phyloP scores from a whole-genome alignment of 352 stramenopile genomes.

The Nothophytophthora sp. region DNA sequence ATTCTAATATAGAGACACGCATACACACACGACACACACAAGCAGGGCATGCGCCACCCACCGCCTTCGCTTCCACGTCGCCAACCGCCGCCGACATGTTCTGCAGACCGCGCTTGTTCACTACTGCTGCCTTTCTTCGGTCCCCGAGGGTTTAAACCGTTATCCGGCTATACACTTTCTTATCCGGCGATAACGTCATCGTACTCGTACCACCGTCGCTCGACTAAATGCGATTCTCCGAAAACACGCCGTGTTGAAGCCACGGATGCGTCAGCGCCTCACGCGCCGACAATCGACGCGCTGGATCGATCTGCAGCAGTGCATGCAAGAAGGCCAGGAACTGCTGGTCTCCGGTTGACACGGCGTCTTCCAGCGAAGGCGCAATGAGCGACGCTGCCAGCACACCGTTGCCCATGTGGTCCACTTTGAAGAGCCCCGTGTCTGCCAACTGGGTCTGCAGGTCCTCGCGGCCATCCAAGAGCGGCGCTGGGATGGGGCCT shows the following conservation, averaged over 20 bases:
- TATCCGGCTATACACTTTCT: conserved; percentile 21
- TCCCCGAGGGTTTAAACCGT: conserved; percentile 5
- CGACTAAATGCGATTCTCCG: conserved; percentile 42
- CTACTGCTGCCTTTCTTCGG: conserved; percentile 1
- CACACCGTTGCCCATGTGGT: conserved; percentile 50
- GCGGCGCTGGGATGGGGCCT: conserved; percentile 67
- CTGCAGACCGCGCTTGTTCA: conserved; percentile 10
- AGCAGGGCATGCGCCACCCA: conserved; percentile 14
- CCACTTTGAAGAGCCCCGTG: conserved; percentile 56
- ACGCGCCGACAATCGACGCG: conserved; percentile 43
- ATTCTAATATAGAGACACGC: conserved; percentile 5
- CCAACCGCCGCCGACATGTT: conserved; percentile 10
- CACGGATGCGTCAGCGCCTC: conserved; percentile 67
- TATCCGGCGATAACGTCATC: conserved; percentile 7
- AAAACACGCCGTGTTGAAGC: conserved; percentile 68
- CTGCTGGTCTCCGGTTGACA: conserved; percentile 53
- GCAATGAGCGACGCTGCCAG: conserved; percentile 31
- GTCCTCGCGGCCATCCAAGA: conserved; percentile 54
- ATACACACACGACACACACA: conserved; percentile 4
- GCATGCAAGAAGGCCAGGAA: conserved; percentile 72
- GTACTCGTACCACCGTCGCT: conserved; percentile 5
- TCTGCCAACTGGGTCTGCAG: conserved; percentile 57
- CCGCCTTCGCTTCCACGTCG: conserved; percentile 18
- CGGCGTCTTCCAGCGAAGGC: conserved; percentile 53
- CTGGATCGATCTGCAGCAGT: conserved; percentile 73